phyloP scores from a whole-genome alignment of 2,329 filamentous ascomycete species.

The Sarocladium kiliense region DNA sequence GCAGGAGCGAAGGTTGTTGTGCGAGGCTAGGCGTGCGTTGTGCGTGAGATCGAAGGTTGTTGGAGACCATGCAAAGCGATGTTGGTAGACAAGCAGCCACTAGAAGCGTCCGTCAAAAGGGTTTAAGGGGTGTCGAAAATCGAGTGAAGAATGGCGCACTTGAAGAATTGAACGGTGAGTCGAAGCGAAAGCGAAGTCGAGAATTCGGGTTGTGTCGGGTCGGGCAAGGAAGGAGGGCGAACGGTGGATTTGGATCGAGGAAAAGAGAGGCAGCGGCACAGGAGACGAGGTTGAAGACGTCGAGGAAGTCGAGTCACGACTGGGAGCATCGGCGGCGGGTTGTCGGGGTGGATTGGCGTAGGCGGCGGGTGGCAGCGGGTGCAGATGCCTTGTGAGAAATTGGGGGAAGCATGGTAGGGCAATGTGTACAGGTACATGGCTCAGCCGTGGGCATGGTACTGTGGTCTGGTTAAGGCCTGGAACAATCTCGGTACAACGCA shows the following conservation, averaged over 20 bases:
- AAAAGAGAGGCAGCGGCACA: background rate
- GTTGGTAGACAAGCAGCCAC: background rate
- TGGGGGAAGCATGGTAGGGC: no score
- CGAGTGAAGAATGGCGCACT: background rate
- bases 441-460: no score
- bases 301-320: slow-evolving; percentile 3
- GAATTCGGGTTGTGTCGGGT: background rate
- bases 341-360: background rate
- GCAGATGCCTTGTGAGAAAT: no score
- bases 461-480: background rate
- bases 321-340: slow-evolving; percentile 3
- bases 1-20: background rate
- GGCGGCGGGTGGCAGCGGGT: background rate
- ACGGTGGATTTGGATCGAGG: background rate
- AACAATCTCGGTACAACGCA: background rate
- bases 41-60: background rate
- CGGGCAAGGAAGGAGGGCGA: background rate
- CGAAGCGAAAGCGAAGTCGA: background rate
- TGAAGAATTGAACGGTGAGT: background rate
- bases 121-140: background rate
- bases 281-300: slow-evolving; percentile 7
- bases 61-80: background rate
- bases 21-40: background rate
- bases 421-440: no score
- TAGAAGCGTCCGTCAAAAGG: background rate